phyloP scores from a whole-genome alignment of 2,329 filamentous ascomycete species.

The Fusarium sp. region DNA sequence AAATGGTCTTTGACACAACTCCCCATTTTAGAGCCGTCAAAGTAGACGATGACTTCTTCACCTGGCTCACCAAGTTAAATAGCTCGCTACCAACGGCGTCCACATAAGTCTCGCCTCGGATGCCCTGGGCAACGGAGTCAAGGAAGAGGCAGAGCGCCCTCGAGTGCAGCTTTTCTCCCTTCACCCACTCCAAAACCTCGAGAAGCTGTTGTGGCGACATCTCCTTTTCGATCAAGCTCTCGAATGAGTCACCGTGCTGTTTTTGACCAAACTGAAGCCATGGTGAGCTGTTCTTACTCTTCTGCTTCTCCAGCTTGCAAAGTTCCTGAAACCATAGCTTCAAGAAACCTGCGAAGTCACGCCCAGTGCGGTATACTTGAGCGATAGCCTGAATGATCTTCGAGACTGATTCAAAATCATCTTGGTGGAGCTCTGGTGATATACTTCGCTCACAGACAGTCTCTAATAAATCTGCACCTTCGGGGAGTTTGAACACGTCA shows the following conservation, averaged over 20 bases:
- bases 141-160: slow-evolving; percentile 58
- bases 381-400: slow-evolving; percentile 60
- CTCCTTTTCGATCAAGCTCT: slow-evolving; percentile 57
- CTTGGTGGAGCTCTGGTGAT: slow-evolving; percentile 31
- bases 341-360: slow-evolving; percentile 62
- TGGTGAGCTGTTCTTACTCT: slow-evolving; percentile 47
- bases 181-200: slow-evolving; percentile 60
- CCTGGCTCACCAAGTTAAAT: slow-evolving; percentile 52
- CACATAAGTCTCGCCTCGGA: slow-evolving; percentile 58
- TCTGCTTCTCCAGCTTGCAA: slow-evolving; percentile 52
- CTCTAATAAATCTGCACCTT: slow-evolving; percentile 57
- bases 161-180: slow-evolving; percentile 50
- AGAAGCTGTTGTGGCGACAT: slow-evolving; percentile 61
- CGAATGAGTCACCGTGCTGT: slow-evolving; percentile 34
- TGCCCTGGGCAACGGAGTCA: slow-evolving; percentile 58
- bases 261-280: slow-evolving; percentile 52
- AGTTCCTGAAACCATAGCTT: slow-evolving; percentile 62
- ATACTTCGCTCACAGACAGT: slow-evolving; percentile 56
- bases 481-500: slow-evolving; percentile 60
- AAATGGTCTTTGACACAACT: slow-evolving; percentile 54
- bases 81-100: slow-evolving; percentile 58
- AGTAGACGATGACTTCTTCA: slow-evolving; percentile 49
- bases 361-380: slow-evolving; percentile 59
- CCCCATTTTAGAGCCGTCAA: slow-evolving; percentile 58
- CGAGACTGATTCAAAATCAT: slow-evolving; percentile 44